Evolutionary conservation across 768 basidiomycete genomes (phyloP), one percentile per base, ranked within the genome.

Genomic region (Termitomyces sp.): DNA sequence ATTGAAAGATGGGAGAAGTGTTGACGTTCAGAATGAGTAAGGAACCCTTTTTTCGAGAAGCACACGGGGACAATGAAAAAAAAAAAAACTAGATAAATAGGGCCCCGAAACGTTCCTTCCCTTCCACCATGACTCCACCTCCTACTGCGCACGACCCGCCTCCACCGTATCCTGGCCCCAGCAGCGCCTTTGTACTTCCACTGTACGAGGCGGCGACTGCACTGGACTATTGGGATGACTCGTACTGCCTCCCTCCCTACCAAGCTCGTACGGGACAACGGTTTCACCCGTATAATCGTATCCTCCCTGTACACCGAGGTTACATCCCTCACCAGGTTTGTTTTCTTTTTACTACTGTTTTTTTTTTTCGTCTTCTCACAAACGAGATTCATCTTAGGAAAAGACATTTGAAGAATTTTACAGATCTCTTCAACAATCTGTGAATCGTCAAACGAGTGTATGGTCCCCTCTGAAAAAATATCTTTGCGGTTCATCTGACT

Each of bases 171-270:
- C 34, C 48, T 7, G 21, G 35, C 12, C 34, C 30, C 10, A 34
- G 34, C 19, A 27, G 34, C 10, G 19, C 27, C 14, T 56, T 53
- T 6, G n/a, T 39, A 0, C 43, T 60, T 10, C 61, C 56, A 2
- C 40, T 23, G 7, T 63, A 52, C 39, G 54, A 60, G 34, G 25
- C 52, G 6, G 59, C 52, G 10, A 58, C 52, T 41, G 23, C 28
- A 3, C 10, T 39, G 0, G 54, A 59, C 32, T 51, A 48, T 25
- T 58, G 54, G 39, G 54, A 32, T 5, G 61, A 64, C 42, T 56
- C 61, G 5, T 58, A 40, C 6, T 51, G 63, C 11, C 51, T 64
- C 6, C 61, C 63, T 1, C 40, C 58, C 0, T 64, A 64, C 19
- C 55, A 53, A 19, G 35, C 41, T 9, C 56, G 63, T 5, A 53